phyloP scores from a whole-genome alignment of 129 eudicot species.

The Helichrysum umbraculigerum region DNA sequence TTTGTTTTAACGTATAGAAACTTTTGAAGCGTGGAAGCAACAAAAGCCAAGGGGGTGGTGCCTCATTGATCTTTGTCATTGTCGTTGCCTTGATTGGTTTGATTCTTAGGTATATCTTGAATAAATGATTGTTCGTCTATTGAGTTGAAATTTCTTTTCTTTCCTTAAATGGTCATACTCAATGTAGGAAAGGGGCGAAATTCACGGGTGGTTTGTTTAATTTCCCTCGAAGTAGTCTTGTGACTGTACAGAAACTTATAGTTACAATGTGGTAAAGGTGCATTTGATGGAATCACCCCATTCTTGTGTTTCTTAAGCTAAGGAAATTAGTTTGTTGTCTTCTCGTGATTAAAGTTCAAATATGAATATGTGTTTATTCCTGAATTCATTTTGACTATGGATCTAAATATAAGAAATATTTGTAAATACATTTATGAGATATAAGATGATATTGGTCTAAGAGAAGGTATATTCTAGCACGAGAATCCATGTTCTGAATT shows the following conservation, averaged over 20 bases:
- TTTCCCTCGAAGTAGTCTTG: no score
- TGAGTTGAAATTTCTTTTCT: constrained; percentile 19
- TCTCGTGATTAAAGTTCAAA: neutral
- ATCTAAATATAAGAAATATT: neutral
- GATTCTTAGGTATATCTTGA: constrained; percentile 70
- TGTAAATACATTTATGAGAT: no score
- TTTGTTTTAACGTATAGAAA: constrained; percentile 43
- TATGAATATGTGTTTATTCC: neutral
- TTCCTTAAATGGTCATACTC: constrained; percentile 30
- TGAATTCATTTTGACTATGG: neutral
- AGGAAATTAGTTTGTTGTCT: constrained; percentile 21
- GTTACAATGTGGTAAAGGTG: constrained; percentile 27
- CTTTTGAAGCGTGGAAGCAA: constrained; percentile 58
- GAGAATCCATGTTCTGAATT: no score
- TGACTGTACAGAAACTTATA: constrained; percentile 28
- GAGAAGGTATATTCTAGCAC: no score
- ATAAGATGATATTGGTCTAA: no score
- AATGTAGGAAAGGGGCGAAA: constrained; percentile 29
- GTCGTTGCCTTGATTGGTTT: constrained; percentile 64
- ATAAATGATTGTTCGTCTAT: constrained; percentile 36
- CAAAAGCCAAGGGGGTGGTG: constrained; percentile 56
- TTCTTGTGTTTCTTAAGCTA: constrained; percentile 25
- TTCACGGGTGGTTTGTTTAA: constrained; percentile 26
- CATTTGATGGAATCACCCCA: constrained; percentile 11
- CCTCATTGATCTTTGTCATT: constrained; percentile 48